phyloP scores from a whole-genome alignment of 306 rosid genomes.

The Medicago lupulina region DNA sequence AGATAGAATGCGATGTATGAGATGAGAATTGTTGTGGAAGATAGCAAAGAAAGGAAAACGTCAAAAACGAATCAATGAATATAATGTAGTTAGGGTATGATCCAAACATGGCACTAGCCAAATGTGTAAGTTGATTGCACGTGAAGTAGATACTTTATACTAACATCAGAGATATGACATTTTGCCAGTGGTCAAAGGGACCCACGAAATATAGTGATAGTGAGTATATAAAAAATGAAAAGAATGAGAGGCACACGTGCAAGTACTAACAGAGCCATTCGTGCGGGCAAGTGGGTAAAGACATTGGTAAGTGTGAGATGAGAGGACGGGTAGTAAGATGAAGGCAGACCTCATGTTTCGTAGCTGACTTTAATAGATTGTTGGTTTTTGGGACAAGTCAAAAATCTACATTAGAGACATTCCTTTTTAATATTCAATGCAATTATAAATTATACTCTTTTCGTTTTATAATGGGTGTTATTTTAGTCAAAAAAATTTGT shows the following conservation, averaged over 20 bases:
- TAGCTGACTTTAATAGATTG: not conserved
- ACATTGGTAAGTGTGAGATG: constrained; percentile 26
- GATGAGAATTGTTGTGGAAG: not conserved
- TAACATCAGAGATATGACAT: not conserved
- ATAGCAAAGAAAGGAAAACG: constrained; percentile 3
- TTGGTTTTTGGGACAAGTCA: too few species aligned
- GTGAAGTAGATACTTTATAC: constrained; percentile 7
- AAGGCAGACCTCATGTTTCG: constrained; percentile 43
- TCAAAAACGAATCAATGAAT: not conserved
- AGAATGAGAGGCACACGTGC: constrained; percentile 40
- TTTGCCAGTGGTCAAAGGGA: not conserved
- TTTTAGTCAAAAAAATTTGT: too few species aligned
- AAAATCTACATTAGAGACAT: too few species aligned
- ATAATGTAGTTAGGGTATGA: not conserved
- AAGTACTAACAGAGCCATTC: constrained; percentile 47
- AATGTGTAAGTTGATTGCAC: constrained; percentile 27
- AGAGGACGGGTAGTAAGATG: not conserved
- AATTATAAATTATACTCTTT: too few species aligned
- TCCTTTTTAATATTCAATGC: too few species aligned
- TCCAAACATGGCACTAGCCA: constrained; percentile 4
- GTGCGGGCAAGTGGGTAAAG: constrained; percentile 44
- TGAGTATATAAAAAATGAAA: not conserved
- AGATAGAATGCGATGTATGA: not conserved
- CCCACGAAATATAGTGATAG: constrained; percentile 5
- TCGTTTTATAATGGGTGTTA: too few species aligned